Percentiles rank a stretch among this genome's conserved stretches.
phyloP scores from a whole-genome alignment of 108 stramenopile genomes.

The Pseudonitzschia multiseries region DNA sequence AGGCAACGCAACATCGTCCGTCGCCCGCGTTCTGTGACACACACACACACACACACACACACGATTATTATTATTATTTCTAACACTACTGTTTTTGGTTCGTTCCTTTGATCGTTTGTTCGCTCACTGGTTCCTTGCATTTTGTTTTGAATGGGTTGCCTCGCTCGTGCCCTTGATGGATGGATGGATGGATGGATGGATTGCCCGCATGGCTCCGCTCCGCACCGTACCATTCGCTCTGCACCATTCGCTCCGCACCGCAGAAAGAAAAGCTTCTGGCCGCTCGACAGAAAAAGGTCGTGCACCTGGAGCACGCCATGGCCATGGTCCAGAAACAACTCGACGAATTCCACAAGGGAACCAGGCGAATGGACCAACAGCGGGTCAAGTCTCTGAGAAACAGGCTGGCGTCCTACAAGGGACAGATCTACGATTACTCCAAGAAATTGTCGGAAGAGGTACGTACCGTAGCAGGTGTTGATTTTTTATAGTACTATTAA shows the following conservation, averaged over 20 bases:
- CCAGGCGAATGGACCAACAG: background rate
- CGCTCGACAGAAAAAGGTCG: slow-evolving; percentile 12
- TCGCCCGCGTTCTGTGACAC: background rate
- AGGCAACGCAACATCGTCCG: too few relatives aligned
- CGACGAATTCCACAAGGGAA: background rate
- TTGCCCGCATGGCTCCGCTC: too few relatives aligned
- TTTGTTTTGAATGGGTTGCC: background rate
- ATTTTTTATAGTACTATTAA: too few relatives aligned
- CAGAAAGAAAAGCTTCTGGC: slow-evolving; percentile 17
- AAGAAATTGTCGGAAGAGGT: slow-evolving; percentile 18
- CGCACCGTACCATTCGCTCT: background rate
- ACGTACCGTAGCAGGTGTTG: background rate
- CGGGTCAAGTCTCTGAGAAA: slow-evolving; percentile 21
- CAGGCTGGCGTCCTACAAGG: slow-evolving; percentile 16
- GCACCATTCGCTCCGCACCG: background rate
- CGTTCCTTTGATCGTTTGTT: too few relatives aligned
- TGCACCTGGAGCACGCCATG: slow-evolving; percentile 17
- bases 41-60: too few relatives aligned
- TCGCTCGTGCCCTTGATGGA: background rate
- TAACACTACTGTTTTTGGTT: background rate
- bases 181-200: too few relatives aligned
- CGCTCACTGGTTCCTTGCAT: too few relatives aligned
- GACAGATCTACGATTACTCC: slow-evolving; percentile 13
- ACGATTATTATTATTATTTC: too few relatives aligned
- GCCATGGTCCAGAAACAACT: slow-evolving; percentile 11